These are phyloP conservation scores for Monosporascus sp. DNA, from an alignment of 2,329 filamentous ascomycete species.

Conservation along the genomic window DNA sequence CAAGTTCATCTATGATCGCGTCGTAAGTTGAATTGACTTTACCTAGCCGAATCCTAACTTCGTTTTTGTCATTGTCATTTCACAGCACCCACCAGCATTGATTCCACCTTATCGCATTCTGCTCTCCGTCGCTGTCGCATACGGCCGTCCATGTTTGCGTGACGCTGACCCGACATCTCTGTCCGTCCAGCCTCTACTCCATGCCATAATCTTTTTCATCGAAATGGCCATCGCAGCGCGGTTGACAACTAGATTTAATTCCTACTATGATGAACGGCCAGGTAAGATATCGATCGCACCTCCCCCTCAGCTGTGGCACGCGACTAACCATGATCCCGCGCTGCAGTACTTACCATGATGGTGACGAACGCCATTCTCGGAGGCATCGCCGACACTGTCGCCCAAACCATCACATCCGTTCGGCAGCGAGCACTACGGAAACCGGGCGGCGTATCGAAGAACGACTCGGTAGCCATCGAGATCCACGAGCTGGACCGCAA, in stretches of 20 bases:
- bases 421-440: constrained; percentile 63
- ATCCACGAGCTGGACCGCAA: constrained; percentile 83
- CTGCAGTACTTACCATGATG: constrained; percentile 90
- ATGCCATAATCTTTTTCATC: constrained; percentile 77
- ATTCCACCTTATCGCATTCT: not conserved
- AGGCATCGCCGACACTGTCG: constrained; percentile 93
- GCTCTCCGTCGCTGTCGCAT: not conserved
- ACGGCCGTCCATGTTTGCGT: not conserved
- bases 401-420: constrained; percentile 84
- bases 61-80: not conserved
- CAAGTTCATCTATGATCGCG: constrained; percentile 67
- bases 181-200: constrained; percentile 69
- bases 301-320: not conserved
- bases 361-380: constrained; percentile 94
- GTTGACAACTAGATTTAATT: constrained; percentile 82
- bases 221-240: constrained; percentile 84
- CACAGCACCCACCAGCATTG: not conserved
- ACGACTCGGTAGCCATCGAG: constrained; percentile 76
- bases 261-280: constrained; percentile 87
- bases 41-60: not conserved
- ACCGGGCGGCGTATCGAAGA: constrained; percentile 49
- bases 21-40: constrained; percentile 50
- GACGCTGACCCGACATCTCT: constrained; percentile 1
- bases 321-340: not conserved
- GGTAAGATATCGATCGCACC: constrained; percentile 43